Percentiles rank a stretch among this genome's conserved stretches.
Evolutionary conservation across 2,329 filamentous ascomycete genomes (phyloP).

Genomic region (Sphaerostilbella broomeana): DNA sequence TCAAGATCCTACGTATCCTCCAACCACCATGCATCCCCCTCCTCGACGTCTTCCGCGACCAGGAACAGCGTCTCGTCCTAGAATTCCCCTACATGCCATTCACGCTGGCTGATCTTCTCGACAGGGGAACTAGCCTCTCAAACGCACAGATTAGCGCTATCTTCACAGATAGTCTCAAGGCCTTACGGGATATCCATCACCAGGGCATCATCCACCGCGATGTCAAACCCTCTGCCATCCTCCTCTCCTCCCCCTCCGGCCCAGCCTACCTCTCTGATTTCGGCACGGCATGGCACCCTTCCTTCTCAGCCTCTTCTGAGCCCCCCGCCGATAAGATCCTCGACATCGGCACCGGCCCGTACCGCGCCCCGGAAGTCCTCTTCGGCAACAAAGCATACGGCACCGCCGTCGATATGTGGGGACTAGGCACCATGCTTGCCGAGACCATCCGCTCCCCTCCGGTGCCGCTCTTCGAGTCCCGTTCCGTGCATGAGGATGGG

Average conservation of each 20-base stretch:
- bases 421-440: conserved; percentile 73
- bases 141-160: conserved; percentile 31
- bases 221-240: conserved; percentile 84
- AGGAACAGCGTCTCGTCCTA: conserved; percentile 64
- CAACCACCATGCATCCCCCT: conserved; percentile 57
- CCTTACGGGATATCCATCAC: conserved; percentile 63
- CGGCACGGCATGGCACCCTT: conserved; percentile 78
- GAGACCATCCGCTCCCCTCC: conserved; percentile 57
- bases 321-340: conserved; percentile 67
- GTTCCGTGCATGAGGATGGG: conserved; percentile 65
- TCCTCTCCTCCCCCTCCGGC: conserved; percentile 60
- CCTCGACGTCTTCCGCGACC: conserved; percentile 66
- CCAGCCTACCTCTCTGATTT: conserved; percentile 84
- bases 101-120: conserved; percentile 64
- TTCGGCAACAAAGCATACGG: conserved; percentile 76
- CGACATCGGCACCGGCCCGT: conserved; percentile 88
- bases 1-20: conserved; percentile 60
- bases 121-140: conserved; percentile 29
- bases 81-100: conserved; percentile 78
- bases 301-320: conserved; percentile 54
- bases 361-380: conserved; percentile 82
- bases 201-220: conserved; percentile 84
- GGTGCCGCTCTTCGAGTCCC: conserved; percentile 73
- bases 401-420: conserved; percentile 79
- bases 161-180: conserved; percentile 63